Evolutionary conservation across 2,329 filamentous ascomycete genomes (phyloP).

Genomic region (Spiromastix sp.): DNA sequence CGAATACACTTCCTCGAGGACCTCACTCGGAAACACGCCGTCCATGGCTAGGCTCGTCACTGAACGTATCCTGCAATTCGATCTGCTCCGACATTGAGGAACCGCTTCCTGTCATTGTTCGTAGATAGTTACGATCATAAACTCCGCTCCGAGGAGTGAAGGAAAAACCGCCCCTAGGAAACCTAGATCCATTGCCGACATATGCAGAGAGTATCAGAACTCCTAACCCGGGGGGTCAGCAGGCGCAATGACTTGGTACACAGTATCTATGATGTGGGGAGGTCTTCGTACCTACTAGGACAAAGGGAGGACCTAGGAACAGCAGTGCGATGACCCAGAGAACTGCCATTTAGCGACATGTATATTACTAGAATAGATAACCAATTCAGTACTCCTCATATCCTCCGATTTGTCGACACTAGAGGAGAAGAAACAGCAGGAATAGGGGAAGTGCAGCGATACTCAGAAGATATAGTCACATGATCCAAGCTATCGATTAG

Average conservation of each 20-base stretch:
- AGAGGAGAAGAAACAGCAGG: no score
- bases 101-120: slow-evolving; percentile 44
- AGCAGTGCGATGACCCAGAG: slow-evolving; percentile 25
- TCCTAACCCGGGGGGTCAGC: slow-evolving; percentile 17
- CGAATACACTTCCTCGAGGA: slow-evolving; percentile 11
- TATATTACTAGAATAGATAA: no score
- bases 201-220: slow-evolving; percentile 47
- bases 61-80: slow-evolving; percentile 52
- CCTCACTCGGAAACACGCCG: slow-evolving; percentile 5
- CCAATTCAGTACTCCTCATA: no score
- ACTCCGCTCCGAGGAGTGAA: slow-evolving; percentile 34
- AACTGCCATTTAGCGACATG: slow-evolving; percentile 28
- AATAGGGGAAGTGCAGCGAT: not conserved
- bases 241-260: not conserved
- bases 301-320: slow-evolving; percentile 27
- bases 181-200: slow-evolving; percentile 43
- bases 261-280: not conserved
- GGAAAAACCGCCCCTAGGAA: slow-evolving; percentile 35
- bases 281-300: slow-evolving; percentile 24
- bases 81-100: slow-evolving; percentile 51
- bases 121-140: slow-evolving; percentile 47
- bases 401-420: no score
- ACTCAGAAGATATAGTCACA: not conserved
- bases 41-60: slow-evolving; percentile 28
- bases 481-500: not conserved